Conservation (phyloP, 352 stramenopile species). For the Phytophthora idaei region DNA sequence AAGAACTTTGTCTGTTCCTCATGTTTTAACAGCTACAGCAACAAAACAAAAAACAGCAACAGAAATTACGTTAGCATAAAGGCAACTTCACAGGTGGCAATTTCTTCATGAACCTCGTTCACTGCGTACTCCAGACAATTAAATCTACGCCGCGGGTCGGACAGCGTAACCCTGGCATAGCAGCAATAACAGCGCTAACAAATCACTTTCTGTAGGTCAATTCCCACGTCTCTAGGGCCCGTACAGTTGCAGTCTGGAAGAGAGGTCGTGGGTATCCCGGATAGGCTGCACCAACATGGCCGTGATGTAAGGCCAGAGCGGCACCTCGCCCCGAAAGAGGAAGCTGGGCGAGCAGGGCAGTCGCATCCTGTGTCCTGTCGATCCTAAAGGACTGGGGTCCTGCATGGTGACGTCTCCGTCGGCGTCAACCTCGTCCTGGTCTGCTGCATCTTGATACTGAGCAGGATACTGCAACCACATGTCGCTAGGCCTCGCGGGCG, state of each 20-base stretch:
- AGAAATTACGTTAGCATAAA: background rate
- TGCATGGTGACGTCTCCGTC: slow-evolving; percentile 33
- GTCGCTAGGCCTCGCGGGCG: slow-evolving; percentile 25
- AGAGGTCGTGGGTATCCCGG: slow-evolving; percentile 39
- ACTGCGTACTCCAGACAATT: slow-evolving; percentile 50
- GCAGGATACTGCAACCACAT: slow-evolving; percentile 50
- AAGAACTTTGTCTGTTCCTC: slow-evolving; percentile 50
- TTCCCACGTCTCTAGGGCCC: slow-evolving; percentile 3
- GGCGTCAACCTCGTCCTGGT: slow-evolving; percentile 9
- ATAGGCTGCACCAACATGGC: slow-evolving; percentile 55
- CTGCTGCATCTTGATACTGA: slow-evolving; percentile 29
- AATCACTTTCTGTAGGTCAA: slow-evolving; percentile 3
- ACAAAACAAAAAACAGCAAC: background rate
- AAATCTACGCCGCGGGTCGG: slow-evolving; percentile 30
- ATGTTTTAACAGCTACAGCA: slow-evolving; percentile 43
- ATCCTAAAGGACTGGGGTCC: slow-evolving; percentile 2
- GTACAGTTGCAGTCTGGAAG: slow-evolving; percentile 49
- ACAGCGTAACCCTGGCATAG: slow-evolving; percentile 38
- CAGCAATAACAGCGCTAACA: slow-evolving; percentile 10
- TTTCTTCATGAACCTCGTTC: slow-evolving; percentile 29
- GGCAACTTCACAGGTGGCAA: background rate
- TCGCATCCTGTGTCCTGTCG: slow-evolving; percentile 19
- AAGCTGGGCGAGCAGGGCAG: slow-evolving; percentile 57
- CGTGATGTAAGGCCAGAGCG: slow-evolving; percentile 76
- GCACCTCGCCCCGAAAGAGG: slow-evolving; percentile 42